These are phyloP conservation scores for Suhomyces terraborum DNA, from an alignment of 1,139 yeast species.

Conservation along the genomic window DNA sequence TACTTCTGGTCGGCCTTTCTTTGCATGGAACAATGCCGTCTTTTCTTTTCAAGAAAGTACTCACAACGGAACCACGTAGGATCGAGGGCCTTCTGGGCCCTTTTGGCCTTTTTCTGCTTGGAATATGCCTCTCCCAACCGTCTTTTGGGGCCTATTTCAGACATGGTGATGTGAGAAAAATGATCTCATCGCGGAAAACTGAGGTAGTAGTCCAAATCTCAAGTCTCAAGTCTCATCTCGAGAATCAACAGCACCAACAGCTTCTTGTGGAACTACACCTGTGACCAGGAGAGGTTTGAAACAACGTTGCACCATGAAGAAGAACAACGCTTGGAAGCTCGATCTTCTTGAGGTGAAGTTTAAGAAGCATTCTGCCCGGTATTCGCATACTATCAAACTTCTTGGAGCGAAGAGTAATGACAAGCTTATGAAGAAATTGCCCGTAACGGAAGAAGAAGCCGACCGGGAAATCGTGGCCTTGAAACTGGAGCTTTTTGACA, in stretches of 20 bases:
- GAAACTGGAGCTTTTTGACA: constrained; percentile 47
- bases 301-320: too few relatives aligned
- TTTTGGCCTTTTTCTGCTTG: constrained; percentile 1
- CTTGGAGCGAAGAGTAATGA: constrained; percentile 49
- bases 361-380: constrained; percentile 50
- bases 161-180: constrained; percentile 6
- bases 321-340: constrained; percentile 40
- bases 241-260: neutral
- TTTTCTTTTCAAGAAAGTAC: constrained; percentile 48
- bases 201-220: neutral
- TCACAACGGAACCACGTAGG: constrained; percentile 39
- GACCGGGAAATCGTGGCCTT: constrained; percentile 43
- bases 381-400: constrained; percentile 52
- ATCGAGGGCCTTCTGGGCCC: constrained; percentile 1
- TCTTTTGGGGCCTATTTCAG: constrained; percentile 18
- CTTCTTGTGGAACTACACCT: too few relatives aligned
- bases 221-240: neutral
- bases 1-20: constrained; percentile 49
- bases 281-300: too few relatives aligned
- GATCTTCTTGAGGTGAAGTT: constrained; percentile 55
- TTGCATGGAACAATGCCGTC: constrained; percentile 63
- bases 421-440: constrained; percentile 46
- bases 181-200: constrained; percentile 11
- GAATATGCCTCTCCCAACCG: constrained; percentile 14
- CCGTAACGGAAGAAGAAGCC: constrained; percentile 45